Evolutionary conservation across 176 grass and related monocot genomes (phyloP).

Genomic region (Carex pumila): DNA sequence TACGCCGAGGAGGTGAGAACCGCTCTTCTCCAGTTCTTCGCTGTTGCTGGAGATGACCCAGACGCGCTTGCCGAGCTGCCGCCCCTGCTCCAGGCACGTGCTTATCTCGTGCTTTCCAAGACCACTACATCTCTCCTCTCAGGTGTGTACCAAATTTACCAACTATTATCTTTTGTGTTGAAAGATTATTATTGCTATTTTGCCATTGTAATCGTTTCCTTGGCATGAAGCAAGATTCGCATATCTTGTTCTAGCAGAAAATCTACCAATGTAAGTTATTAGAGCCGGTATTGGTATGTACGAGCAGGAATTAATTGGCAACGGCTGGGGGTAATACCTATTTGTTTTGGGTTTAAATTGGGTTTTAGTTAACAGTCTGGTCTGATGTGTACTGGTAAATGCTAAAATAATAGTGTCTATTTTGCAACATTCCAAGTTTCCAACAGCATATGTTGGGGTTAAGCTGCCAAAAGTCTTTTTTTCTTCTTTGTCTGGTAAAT

Average conservation of each 20-base stretch:
- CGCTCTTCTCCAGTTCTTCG: conserved; percentile 52
- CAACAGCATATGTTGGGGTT: neutral
- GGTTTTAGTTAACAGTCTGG: neutral
- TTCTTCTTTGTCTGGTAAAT: neutral
- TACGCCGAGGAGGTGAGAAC: conserved; percentile 41
- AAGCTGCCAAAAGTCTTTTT: neutral
- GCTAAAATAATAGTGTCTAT: neutral
- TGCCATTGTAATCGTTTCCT: neutral
- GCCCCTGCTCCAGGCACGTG: conserved; percentile 45
- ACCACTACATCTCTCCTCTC: conserved; percentile 53
- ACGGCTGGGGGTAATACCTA: neutral
- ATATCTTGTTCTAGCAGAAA: neutral
- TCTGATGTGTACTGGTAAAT: neutral
- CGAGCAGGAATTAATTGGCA: neutral
- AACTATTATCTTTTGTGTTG: neutral
- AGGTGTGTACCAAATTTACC: conserved; percentile 12
- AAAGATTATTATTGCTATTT: neutral
- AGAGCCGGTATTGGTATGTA: neutral
- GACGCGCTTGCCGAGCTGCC: conserved; percentile 62
- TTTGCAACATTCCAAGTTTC: neutral
- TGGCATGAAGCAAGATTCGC: neutral
- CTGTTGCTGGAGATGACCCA: conserved; percentile 35
- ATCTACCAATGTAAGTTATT: neutral
- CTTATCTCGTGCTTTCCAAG: conserved; percentile 59
- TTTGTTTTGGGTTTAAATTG: neutral